phyloP scores from a whole-genome alignment of 768 basidiomycete genomes.

The Paxillus rubicundulus region DNA sequence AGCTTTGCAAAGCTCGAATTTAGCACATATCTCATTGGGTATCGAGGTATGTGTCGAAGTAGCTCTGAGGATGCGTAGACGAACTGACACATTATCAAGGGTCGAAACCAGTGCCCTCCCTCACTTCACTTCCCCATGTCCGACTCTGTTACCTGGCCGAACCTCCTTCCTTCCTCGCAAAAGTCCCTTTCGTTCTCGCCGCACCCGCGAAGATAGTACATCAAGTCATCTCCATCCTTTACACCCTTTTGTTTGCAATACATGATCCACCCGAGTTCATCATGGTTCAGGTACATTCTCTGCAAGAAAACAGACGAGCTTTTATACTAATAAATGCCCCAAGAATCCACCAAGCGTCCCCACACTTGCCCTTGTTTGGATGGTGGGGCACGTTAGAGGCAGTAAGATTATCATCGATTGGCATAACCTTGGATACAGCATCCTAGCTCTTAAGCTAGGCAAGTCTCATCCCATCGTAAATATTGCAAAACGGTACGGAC shows the following conservation, averaged over 20 bases:
- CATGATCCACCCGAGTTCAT: constrained; percentile 76
- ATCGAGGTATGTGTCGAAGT: constrained; percentile 58
- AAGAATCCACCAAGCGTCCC: constrained; percentile 98
- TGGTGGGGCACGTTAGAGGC: constrained; percentile 63
- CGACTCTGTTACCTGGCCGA: constrained; percentile 66
- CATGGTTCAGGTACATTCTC: constrained; percentile 74
- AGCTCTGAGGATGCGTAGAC: neutral
- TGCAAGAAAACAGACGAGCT: neutral
- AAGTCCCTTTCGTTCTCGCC: constrained; percentile 63
- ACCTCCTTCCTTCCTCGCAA: constrained; percentile 51
- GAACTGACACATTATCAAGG: constrained; percentile 41
- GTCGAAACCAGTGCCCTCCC: constrained; percentile 70
- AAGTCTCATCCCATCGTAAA: constrained; percentile 62
- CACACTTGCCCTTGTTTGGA: constrained; percentile 81
- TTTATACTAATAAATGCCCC: constrained; percentile 3
- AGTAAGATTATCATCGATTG: constrained; percentile 95
- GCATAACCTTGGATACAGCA: constrained; percentile 97
- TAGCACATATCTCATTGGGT: constrained; percentile 79
- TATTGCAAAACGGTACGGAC: constrained; percentile 67
- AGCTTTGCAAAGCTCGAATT: constrained; percentile 83
- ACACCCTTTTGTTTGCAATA: constrained; percentile 58
- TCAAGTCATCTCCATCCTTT: constrained; percentile 64
- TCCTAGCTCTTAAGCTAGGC: constrained; percentile 83
- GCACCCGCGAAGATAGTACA: constrained; percentile 80
- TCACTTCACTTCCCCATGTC: constrained; percentile 64